Base-by-base conservation (phyloP, 306 rosid species). In the Rosa chinensis region DNA sequence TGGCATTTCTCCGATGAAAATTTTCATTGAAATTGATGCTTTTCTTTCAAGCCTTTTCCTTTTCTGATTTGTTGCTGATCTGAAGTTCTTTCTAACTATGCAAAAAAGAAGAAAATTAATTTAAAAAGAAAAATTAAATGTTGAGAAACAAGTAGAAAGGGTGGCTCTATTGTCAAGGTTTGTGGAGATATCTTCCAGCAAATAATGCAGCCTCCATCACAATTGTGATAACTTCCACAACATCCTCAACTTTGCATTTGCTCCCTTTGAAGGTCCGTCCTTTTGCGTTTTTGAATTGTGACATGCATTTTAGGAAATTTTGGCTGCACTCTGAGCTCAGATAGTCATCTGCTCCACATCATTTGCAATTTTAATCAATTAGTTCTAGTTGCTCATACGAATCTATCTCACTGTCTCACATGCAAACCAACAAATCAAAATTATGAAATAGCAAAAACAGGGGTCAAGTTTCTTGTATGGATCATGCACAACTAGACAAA, bases 141-240 rank as follows among this genome's bases (percentile, higher is more conserved):
- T 10, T 25, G 47, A 45, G 48, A 63, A 76, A 32, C 61, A 32
- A 44, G 35, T 45, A 62, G 72, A 44, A 59, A 45, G 18, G 56
- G 64, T 16, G 47, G n/a, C 62, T 48, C 20, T 20, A 10, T 64
- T 64, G 72, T 79, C 79, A 95, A 23, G 99, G 98, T 80, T 90
- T 91, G 73, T 93, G 99, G 67, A 93, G 73, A 89, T 83, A 79
- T 79, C 89, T 86, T 84, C 99, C 98, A 21, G 99, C 99, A 16
- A 93, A 80, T 48, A 95, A 83, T 78, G 99, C 99, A 3, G 96
- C 99, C 78, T 93, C 90, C 99, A 95, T 95, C 20, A 90, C 97
- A 18, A 81, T 63, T 32, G 92, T 73, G 61, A 95, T 82, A 13
- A 93, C 97, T 44, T 84, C 87, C 61, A 91, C 84, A 16, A 93